Percentiles rank a stretch among this genome's conserved stretches.
Evolutionary conservation across 352 stramenopile genomes (phyloP).

Genomic region (Phytophthora aleatoria): DNA sequence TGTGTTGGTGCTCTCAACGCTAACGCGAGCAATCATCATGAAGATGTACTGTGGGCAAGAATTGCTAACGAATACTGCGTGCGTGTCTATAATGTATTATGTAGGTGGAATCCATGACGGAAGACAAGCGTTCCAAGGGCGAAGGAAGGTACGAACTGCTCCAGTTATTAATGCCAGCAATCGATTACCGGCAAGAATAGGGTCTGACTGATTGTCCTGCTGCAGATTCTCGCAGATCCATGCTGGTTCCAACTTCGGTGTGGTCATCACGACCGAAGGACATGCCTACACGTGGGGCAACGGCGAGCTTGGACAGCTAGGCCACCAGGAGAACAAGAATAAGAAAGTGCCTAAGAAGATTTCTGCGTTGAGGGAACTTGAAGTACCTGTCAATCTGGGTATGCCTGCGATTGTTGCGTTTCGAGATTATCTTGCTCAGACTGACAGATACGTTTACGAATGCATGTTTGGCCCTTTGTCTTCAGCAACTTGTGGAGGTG

Average conservation of each 20-base stretch:
- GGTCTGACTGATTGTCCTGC: constrained; percentile 3
- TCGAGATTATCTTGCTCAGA: constrained; percentile 2
- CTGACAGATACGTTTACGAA: constrained; percentile 15
- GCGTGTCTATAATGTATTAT: constrained; percentile 10
- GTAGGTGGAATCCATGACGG: constrained; percentile 68
- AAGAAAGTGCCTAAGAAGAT: constrained; percentile 89
- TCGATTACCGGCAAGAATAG: background rate
- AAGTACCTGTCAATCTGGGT: constrained; percentile 74
- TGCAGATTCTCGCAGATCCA: constrained; percentile 62
- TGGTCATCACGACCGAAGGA: constrained; percentile 59
- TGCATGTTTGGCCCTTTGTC: constrained; percentile 15
- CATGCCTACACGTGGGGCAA: constrained; percentile 86
- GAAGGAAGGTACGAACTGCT: constrained; percentile 58
- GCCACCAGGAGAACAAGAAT: constrained; percentile 87
- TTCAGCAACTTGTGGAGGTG: constrained; percentile 55
- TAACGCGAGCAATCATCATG: background rate
- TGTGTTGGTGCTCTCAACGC: constrained; percentile 26
- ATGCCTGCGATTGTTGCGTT: constrained; percentile 10
- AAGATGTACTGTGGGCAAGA: background rate
- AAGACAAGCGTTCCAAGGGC: constrained; percentile 77
- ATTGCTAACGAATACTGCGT: constrained; percentile 13
- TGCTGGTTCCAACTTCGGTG: constrained; percentile 63
- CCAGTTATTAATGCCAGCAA: background rate
- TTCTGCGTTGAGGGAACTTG: constrained; percentile 76
- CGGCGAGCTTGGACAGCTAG: constrained; percentile 74